Base-by-base conservation (phyloP, 1,284 basidiomycete genomes). In the Ganoderma leucocontextum region DNA sequence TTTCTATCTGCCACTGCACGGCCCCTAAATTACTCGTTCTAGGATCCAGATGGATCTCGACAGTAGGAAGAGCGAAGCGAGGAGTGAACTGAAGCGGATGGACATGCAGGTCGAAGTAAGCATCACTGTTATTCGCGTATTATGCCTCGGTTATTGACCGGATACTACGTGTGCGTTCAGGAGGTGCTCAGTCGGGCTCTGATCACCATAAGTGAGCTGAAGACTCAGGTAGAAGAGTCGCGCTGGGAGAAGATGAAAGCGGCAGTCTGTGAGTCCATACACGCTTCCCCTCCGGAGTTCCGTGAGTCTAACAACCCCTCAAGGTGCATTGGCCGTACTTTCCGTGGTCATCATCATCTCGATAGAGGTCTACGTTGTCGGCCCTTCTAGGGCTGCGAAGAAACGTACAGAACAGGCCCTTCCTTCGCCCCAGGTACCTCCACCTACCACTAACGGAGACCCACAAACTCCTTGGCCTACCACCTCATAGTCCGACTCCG, bases 21-120 rank as follows among this genome's bases (percentile, higher is more conserved):
- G 12, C 36, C 6, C 15, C 39, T 38, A 17, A 25, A 25, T 9
- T 12, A 5, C 39, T 29, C 22, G 7, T 61, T 67, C 53, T 64
- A 95, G 94, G 76, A 94, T 97, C 67, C 96, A 99, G 79, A 95
- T 99, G 87, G 97, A 99, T 68, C 87, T 99, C 75, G 96, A 98
- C 78, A 96, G 91, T 72, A 87, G 97, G 68, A 99, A 97, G 83
- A 94, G 93, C 73, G 98, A 99, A 79, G 89, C 92, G n/a, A 94
- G 92, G 77, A 87, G 91, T 15, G 96, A 98, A 67, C 80, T 95
- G 73, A 98, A 98, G 82, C 86, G 87, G 57, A 90, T 93, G 75
- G 96, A 97, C 75, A 93, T 98, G 68, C 85, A 87, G 39, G 95
- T 98, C 66, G 96, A 99, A 88, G 97, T 95, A 55, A 59, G 83